These are phyloP conservation scores for Trypanosoma congolense DNA, from an alignment of 208 protist genomes.

Conservation along the genomic window DNA sequence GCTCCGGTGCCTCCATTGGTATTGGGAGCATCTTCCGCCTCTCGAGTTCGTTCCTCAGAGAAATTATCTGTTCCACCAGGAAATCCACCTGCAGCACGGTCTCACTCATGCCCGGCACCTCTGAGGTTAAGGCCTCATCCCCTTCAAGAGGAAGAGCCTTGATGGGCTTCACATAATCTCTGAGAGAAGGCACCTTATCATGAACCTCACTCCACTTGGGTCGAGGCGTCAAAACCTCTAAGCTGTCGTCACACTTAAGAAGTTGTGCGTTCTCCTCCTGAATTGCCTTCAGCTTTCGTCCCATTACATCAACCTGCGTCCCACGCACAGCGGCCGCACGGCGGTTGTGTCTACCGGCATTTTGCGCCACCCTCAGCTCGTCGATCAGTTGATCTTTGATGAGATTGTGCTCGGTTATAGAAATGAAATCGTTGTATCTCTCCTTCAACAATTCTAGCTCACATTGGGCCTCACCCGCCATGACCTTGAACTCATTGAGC, in stretches of 20 bases:
- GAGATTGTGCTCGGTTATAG: conserved; percentile 50
- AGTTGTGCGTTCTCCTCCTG: conserved; percentile 37
- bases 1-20: not conserved
- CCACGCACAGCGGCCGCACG: conserved; percentile 71
- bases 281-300: conserved; percentile 38
- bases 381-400: conserved; percentile 66
- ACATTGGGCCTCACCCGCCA: conserved; percentile 69
- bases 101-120: conserved; percentile 36
- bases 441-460: conserved; percentile 67
- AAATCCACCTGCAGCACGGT: conserved; percentile 66
- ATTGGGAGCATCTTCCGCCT: conserved; percentile 8
- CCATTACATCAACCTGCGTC: conserved; percentile 76
- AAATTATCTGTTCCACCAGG: conserved; percentile 47
- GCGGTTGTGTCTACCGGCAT: conserved; percentile 48
- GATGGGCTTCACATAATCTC: conserved; percentile 14
- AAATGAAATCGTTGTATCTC: conserved; percentile 63
- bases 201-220: conserved; percentile 56
- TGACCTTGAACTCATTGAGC: conserved; percentile 71
- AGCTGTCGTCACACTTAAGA: not conserved
- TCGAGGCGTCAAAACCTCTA: conserved; percentile 55
- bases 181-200: conserved; percentile 31
- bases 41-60: conserved; percentile 30
- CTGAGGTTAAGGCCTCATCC: conserved; percentile 23
- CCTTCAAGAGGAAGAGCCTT: conserved; percentile 18
- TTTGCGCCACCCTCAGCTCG: conserved; percentile 49